A percentile compares a stretch with the other conserved stretches of the same genome.
These are phyloP conservation scores for Eimeria falciformis DNA, from an alignment of 169 alveolate genomes.

Conservation along the genomic window DNA sequence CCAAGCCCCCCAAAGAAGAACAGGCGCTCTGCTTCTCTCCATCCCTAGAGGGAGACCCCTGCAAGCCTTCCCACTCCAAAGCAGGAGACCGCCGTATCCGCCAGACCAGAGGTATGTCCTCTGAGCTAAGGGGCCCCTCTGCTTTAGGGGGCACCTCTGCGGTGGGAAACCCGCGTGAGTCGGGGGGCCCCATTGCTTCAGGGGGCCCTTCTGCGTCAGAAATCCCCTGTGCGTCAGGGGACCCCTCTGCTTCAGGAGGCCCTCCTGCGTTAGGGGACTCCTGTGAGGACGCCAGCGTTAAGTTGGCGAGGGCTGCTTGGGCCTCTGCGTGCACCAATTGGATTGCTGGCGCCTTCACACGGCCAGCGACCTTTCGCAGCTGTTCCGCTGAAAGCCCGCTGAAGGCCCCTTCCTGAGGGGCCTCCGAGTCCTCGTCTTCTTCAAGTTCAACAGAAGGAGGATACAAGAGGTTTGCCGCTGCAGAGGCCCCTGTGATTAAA, in stretches of 20 bases:
- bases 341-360: background rate
- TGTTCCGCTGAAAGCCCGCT: background rate
- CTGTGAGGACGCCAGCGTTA: background rate
- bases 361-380: background rate
- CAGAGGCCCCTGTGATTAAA: background rate
- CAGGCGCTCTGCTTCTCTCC: no score
- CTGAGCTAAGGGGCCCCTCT: no score
- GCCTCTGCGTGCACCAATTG: background rate
- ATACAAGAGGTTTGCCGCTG: background rate
- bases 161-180: no score
- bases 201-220: no score
- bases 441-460: background rate
- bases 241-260: background rate
- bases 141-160: no score
- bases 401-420: background rate
- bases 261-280: background rate
- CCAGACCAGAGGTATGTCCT: no score
- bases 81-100: no score
- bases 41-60: no score
- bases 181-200: no score
- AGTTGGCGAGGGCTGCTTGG: background rate
- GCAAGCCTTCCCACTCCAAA: no score
- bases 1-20: no score
- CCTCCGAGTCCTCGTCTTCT: background rate
- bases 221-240: no score